Percentiles rank a stretch among this genome's conserved stretches.
phyloP scores from a whole-genome alignment of 129 eudicot species.

The Sambucus nigra region DNA sequence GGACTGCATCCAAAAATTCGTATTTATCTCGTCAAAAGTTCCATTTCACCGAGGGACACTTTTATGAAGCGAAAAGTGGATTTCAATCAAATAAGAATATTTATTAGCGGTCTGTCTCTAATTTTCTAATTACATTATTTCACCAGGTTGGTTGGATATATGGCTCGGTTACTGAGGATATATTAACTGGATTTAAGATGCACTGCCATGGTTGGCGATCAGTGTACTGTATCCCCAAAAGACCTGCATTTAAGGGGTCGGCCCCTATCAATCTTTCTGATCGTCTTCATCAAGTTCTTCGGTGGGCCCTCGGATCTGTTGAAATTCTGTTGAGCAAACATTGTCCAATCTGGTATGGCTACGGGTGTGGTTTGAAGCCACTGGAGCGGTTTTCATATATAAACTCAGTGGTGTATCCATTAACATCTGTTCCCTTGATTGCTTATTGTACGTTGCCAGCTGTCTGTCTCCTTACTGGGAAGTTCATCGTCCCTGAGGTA shows the following conservation, averaged over 20 bases:
- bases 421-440: conserved; percentile 75
- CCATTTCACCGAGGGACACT: no score
- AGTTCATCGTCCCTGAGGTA: conserved; percentile 91
- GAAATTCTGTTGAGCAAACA: conserved; percentile 77
- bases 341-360: conserved; percentile 90
- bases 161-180: conserved; percentile 91
- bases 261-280: conserved; percentile 90
- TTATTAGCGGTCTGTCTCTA: no score
- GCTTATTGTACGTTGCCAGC: conserved; percentile 85
- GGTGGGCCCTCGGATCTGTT: conserved; percentile 93
- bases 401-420: conserved; percentile 73
- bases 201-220: conserved; percentile 95
- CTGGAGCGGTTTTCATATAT: conserved; percentile 82
- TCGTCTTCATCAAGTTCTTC: conserved; percentile 88
- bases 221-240: conserved; percentile 78
- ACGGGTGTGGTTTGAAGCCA: conserved; percentile 80
- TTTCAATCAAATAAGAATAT: no score
- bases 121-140: no score
- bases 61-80: no score
- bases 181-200: conserved; percentile 86
- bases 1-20: no score
- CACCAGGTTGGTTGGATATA: conserved; percentile 88
- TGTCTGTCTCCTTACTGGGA: conserved; percentile 83
- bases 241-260: conserved; percentile 81
- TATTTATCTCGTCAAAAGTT: no score